A percentile compares a stretch with the other conserved stretches of the same genome.
These are phyloP conservation scores for Plantago elongata DNA, from an alignment of 257 asterid species.

Conservation along the genomic window DNA sequence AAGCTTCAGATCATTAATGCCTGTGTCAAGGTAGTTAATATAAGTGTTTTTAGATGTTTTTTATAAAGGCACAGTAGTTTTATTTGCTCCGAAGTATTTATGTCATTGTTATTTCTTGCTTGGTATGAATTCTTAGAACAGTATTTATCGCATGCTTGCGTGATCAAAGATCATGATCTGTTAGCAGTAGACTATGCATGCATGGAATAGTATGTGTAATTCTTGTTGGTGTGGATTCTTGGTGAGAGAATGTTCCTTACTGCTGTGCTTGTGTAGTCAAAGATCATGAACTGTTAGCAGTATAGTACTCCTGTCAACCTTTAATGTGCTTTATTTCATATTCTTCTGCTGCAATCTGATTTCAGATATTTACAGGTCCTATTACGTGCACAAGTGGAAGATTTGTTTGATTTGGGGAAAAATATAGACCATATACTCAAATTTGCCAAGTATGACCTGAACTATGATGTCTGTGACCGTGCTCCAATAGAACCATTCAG, in stretches of 20 bases:
- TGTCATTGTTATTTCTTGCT: too few species aligned
- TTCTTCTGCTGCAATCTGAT: conserved; percentile 16
- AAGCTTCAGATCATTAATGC: conserved; percentile 92
- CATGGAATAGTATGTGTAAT: too few species aligned
- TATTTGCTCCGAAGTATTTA: too few species aligned
- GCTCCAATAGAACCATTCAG: conserved; percentile 54
- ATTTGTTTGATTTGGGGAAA: conserved; percentile 33
- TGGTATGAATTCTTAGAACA: too few species aligned
- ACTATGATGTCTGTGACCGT: conserved; percentile 93
- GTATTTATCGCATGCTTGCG: too few species aligned
- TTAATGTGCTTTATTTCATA: background rate
- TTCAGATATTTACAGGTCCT: conserved; percentile 51
- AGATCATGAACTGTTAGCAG: too few species aligned
- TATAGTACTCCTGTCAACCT: background rate
- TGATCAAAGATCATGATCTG: too few species aligned
- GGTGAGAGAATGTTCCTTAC: too few species aligned
- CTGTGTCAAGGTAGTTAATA: conserved; percentile 58
- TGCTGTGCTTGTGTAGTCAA: too few species aligned
- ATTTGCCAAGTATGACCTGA: conserved; percentile 76
- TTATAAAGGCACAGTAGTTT: too few species aligned
- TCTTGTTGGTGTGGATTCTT: too few species aligned
- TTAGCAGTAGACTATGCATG: background rate
- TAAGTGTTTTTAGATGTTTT: background rate
- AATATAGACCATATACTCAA: conserved; percentile 62
- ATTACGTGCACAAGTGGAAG: conserved; percentile 56